Percentiles rank a stretch among this genome's conserved stretches.
Conservation (phyloP, 2,329 filamentous ascomycete genomes). For the Penicillium italicum region DNA sequence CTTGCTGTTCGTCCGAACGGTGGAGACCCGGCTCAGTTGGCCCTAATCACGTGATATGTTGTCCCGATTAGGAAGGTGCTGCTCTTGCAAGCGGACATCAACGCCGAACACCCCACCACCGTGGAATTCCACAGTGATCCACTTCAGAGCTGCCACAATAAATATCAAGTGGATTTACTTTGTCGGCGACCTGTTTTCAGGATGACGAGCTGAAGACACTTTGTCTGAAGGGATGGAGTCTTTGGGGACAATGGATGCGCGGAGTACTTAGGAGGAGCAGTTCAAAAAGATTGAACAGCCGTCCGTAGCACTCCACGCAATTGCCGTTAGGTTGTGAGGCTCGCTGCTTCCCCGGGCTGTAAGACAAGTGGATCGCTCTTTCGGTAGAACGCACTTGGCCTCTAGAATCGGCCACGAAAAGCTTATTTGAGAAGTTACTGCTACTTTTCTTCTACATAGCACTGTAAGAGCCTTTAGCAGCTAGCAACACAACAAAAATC, state of each 20-base stretch:
- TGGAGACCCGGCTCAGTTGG: not conserved
- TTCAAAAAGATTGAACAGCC: accelerated
- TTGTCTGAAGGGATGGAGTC: not conserved
- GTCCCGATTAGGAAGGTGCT: slow-evolving; percentile 15
- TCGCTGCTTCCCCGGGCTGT: not conserved
- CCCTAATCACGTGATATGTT: slow-evolving; percentile 2
- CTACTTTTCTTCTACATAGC: not conserved
- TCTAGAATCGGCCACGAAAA: not conserved
- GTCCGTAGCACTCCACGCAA: not conserved
- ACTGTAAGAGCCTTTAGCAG: not conserved
- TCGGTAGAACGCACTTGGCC: not conserved
- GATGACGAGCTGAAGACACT: not conserved
- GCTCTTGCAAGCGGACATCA: slow-evolving; percentile 13
- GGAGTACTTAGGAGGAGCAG: not conserved
- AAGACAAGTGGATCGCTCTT: not conserved
- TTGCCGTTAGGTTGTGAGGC: not conserved
- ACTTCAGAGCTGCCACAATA: not conserved
- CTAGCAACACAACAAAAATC: not conserved
- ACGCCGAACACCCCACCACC: slow-evolving; percentile 2
- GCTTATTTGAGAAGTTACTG: not conserved
- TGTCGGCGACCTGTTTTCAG: not conserved
- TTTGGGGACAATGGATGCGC: not conserved
- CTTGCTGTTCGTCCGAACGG: not conserved
- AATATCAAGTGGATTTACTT: too few relatives aligned
- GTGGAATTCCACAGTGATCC: slow-evolving; percentile 8